Evolutionary conservation across 2,329 filamentous ascomycete genomes (phyloP).

Genomic region (Colletotrichum sp.): DNA sequence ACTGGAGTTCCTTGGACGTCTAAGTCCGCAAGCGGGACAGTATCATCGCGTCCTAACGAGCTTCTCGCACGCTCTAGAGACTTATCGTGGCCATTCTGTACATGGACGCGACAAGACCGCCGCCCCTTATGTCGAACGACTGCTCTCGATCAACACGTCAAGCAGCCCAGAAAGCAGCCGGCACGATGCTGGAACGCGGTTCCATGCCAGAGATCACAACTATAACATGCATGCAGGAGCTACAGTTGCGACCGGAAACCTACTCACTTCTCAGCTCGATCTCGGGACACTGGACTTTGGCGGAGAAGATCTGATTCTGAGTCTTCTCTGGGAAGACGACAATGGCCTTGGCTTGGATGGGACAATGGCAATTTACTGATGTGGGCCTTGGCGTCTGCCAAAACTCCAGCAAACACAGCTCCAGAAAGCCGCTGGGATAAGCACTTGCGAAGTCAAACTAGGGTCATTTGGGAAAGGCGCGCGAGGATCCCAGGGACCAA

Average conservation of each 20-base stretch:
- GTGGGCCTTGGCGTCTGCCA: not conserved
- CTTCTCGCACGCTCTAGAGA: not conserved
- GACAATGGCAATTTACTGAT: not conserved
- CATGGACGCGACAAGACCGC: fast-evolving
- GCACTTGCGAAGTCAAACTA: not conserved
- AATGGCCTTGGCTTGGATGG: not conserved
- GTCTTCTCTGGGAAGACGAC: not conserved
- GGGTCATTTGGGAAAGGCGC: not conserved
- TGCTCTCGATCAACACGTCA: not conserved
- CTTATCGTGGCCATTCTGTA: not conserved
- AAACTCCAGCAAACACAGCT: not conserved
- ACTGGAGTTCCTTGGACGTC: not conserved
- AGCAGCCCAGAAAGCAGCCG: not conserved
- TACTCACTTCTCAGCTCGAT: not conserved
- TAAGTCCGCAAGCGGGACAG: not conserved
- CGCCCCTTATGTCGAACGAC: not conserved
- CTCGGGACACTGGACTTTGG: not conserved
- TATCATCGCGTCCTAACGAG: not conserved
- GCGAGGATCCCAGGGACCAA: not conserved
- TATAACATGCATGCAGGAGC: not conserved
- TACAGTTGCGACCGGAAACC: not conserved
- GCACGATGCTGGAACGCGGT: not conserved
- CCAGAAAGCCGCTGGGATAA: not conserved
- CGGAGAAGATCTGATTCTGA: not conserved
- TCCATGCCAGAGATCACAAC: not conserved